phyloP scores from a whole-genome alignment of 495 filamentous ascomycete species.

The Penicillium arizonense region DNA sequence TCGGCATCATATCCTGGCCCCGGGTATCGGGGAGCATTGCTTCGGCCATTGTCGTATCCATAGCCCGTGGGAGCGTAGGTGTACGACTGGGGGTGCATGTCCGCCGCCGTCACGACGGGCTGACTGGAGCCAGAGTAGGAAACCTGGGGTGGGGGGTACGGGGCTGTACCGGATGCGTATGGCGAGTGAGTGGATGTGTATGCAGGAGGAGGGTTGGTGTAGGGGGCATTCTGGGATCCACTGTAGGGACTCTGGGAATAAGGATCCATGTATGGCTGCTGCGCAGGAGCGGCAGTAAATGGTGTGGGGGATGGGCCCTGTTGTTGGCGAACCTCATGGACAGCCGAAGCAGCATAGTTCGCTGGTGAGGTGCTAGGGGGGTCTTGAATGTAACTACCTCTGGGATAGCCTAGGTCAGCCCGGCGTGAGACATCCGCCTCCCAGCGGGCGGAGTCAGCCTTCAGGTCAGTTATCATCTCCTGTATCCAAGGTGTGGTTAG shows the following conservation, averaged over 20 bases:
- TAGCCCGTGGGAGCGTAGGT: conserved; percentile 41
- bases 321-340: conserved; percentile 39
- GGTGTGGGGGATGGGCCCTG: conserved; percentile 39
- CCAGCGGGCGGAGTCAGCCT: conserved; percentile 79
- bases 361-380: conserved; percentile 36
- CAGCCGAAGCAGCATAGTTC: conserved; percentile 33
- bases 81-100: conserved; percentile 41
- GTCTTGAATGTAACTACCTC: conserved; percentile 48
- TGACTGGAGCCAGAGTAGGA: conserved; percentile 38
- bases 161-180: conserved; percentile 34
- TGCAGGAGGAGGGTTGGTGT: conserved; percentile 29
- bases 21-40: conserved; percentile 46
- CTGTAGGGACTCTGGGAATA: conserved; percentile 37
- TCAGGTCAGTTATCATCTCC: conserved; percentile 88
- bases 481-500: conserved; percentile 31
- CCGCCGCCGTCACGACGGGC: conserved; percentile 36
- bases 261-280: conserved; percentile 33
- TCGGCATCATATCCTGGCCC: conserved; percentile 48
- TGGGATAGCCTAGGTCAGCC: conserved; percentile 44
- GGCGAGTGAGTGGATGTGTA: conserved; percentile 41
- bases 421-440: conserved; percentile 62
- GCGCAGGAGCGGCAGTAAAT: conserved; percentile 38
- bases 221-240: conserved; percentile 36
- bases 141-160: conserved; percentile 36
- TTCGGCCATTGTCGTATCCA: conserved; percentile 43